These are phyloP conservation scores for Carpinus viminea DNA, from an alignment of 306 rosid genomes.

Conservation along the genomic window DNA sequence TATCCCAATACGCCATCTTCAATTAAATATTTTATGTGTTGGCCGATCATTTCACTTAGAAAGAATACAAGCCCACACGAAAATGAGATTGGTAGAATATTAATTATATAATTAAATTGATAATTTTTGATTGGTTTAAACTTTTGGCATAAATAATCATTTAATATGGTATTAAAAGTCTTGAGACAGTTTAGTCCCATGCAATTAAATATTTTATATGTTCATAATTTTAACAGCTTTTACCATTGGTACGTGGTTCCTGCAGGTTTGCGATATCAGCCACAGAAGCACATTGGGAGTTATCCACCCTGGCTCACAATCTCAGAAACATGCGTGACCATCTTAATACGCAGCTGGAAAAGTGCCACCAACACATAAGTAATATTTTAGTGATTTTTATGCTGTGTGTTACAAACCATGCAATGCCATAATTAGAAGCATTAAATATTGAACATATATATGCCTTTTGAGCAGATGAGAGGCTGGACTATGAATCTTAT, in stretches of 20 bases:
- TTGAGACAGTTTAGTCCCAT: too few species aligned
- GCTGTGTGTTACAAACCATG: not conserved
- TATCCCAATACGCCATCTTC: not conserved
- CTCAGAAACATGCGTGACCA: conserved; percentile 49
- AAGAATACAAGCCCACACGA: too few species aligned
- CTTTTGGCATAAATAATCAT: too few species aligned
- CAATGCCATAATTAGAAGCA: not conserved
- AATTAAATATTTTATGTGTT: not conserved
- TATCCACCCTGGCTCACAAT: conserved; percentile 58
- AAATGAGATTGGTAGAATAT: too few species aligned
- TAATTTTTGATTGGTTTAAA: too few species aligned
- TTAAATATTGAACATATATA: not conserved
- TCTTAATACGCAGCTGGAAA: conserved; percentile 46
- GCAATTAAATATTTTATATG: too few species aligned
- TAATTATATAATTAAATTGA: too few species aligned
- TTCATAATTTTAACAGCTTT: not conserved
- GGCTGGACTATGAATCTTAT: conserved; percentile 50
- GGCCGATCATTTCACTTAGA: too few species aligned
- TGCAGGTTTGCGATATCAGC: conserved; percentile 53
- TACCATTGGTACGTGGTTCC: not conserved
- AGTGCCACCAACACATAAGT: conserved; percentile 46
- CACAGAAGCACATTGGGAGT: conserved; percentile 59
- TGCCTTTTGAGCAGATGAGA: conserved; percentile 38
- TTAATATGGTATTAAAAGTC: too few species aligned
- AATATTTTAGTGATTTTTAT: conserved; percentile 16